These are phyloP conservation scores for Citropsis articulata DNA, from an alignment of 345 rosid genomes.

Conservation along the genomic window DNA sequence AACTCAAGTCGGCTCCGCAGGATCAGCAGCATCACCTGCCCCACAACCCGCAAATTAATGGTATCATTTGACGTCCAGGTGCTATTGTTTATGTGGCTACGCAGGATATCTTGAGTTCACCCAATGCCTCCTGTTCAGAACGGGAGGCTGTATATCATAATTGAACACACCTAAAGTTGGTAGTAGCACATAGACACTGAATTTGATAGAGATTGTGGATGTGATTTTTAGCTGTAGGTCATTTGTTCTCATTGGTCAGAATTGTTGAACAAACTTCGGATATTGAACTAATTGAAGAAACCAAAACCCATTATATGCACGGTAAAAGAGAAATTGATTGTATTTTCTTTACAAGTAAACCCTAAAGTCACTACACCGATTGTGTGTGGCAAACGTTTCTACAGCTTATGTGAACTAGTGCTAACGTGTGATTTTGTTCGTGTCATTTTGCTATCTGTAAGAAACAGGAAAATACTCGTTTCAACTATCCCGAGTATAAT, in stretches of 20 bases:
- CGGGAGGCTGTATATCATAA: too few species aligned
- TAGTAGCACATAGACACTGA: not conserved
- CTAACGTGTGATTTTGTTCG: not conserved
- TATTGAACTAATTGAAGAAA: too few species aligned
- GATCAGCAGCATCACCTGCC: conserved; percentile 17
- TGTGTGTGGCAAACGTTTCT: not conserved
- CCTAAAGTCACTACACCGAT: not conserved
- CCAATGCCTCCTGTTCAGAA: too few species aligned
- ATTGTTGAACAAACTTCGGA: too few species aligned
- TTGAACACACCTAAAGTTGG: too few species aligned
- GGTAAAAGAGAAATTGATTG: not conserved
- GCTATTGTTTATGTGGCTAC: not conserved
- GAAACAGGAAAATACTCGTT: not conserved
- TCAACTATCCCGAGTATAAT: not conserved
- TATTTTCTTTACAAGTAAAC: not conserved
- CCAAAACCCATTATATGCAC: not conserved
- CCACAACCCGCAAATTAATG: not conserved
- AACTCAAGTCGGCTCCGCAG: conserved; percentile 37
- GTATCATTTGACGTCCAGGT: not conserved
- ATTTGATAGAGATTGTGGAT: not conserved
- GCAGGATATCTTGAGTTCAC: not conserved
- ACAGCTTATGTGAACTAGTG: not conserved
- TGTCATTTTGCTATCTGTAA: not conserved
- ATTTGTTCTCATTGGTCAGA: not conserved
- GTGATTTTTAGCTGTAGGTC: not conserved